A percentile compares a stretch with the other conserved stretches of the same genome.
These are phyloP conservation scores for Ogataea saltuana DNA, from an alignment of 805 yeast species.

Conservation along the genomic window DNA sequence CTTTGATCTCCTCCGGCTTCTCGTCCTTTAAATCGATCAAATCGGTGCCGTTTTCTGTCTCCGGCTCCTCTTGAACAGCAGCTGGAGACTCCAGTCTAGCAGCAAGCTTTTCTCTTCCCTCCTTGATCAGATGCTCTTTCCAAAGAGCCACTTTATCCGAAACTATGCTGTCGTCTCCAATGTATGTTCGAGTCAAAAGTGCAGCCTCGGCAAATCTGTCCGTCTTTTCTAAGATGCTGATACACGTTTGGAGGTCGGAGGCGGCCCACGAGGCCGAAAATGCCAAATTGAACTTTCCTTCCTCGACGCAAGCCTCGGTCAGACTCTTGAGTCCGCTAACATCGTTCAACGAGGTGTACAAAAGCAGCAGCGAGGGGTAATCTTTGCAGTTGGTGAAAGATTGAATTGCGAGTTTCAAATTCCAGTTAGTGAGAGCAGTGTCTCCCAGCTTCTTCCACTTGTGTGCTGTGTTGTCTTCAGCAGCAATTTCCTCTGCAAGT, in stretches of 20 bases:
- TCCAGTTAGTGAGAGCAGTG: slow-evolving; percentile 74
- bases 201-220: slow-evolving; percentile 85
- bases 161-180: slow-evolving; percentile 43
- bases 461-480: slow-evolving; percentile 52
- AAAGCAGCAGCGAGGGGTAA: slow-evolving; percentile 73
- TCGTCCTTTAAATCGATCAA: slow-evolving; percentile 32
- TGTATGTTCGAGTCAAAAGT: slow-evolving; percentile 72
- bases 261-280: slow-evolving; percentile 89
- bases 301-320: slow-evolving; percentile 65
- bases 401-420: slow-evolving; percentile 75
- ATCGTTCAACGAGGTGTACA: slow-evolving; percentile 81
- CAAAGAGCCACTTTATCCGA: slow-evolving; percentile 56
- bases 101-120: slow-evolving; percentile 59
- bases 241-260: slow-evolving; percentile 66
- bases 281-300: slow-evolving; percentile 85
- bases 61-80: slow-evolving; percentile 28
- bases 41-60: slow-evolving; percentile 38
- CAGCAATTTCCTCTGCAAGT: slow-evolving; percentile 70
- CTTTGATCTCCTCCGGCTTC: slow-evolving; percentile 22
- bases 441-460: slow-evolving; percentile 96
- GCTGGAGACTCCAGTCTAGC: slow-evolving; percentile 56
- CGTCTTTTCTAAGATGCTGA: slow-evolving; percentile 63
- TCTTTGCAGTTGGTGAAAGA: slow-evolving; percentile 81
- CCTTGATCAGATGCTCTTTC: slow-evolving; percentile 56
- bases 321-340: slow-evolving; percentile 57